Base-by-base conservation (phyloP, 352 stramenopile genomes). In the Phytopythium delawarense region DNA sequence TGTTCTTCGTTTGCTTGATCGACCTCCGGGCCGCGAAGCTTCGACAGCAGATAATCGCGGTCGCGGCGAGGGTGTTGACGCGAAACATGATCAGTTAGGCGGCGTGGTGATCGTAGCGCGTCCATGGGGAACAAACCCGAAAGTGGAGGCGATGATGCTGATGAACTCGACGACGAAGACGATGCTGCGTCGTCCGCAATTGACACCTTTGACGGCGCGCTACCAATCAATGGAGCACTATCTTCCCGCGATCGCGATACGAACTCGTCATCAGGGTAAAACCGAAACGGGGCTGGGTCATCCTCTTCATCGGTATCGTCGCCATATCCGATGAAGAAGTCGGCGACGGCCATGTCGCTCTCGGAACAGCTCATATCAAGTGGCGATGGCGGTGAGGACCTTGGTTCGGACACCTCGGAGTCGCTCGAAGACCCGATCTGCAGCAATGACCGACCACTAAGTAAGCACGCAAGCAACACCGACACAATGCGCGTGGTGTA, bases 241-340 rank as follows among this genome's bases (percentile, higher is more conserved):
- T 50, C 54, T 9, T 34, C 35, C 30, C 54, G n/a, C 9, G 54
- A 59, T 3, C 54, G 35, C 9, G 54, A 39, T 15, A 59, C 52
- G 7, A 34, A 50, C 18, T 56, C 50, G 12, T 37, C 54, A 5
- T 48, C 35, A 20, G 32, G 20, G 15, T 59, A 59, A 18, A 50
- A 59, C 2, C 37, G 35, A 9, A 59, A 50, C 4, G 35, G 1
- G 6, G 37, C 40, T 21, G 54, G 11, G 6, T 59, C 54, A 12
- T 51, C 54, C 8, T 59, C 54, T 59, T 59, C 54, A 2, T 59
- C 54, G 9, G 52, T 58, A n/a, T 58, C 52, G n/a, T 58, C 52
- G 2, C 34, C 54, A 37, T 59, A 59, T 4, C 54, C 54, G 6
- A 50, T 30, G 23, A 59, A 59, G 21, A 59, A 59, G 9, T 48